Evolutionary conservation across 2,329 filamentous ascomycete species (phyloP).

Genomic region (Arthrobotrys musiformis): DNA sequence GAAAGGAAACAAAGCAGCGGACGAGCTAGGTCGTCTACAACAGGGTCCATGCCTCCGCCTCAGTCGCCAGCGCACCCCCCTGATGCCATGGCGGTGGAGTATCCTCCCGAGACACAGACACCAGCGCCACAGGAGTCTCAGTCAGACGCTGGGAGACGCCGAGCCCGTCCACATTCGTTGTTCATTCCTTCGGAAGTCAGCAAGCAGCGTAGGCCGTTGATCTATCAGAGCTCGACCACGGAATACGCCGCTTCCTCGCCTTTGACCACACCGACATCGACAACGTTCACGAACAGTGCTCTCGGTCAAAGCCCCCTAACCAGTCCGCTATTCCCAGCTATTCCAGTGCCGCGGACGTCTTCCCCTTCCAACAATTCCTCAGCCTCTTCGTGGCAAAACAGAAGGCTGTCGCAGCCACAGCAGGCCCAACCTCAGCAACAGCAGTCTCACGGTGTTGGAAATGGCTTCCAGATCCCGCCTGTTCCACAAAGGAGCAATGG

Average conservation of each 20-base stretch:
- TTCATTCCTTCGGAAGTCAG: constrained; percentile 46
- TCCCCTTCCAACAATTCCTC: constrained; percentile 48
- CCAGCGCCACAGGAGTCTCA: constrained; percentile 42
- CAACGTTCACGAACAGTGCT: constrained; percentile 51
- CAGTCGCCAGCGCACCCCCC: constrained; percentile 46
- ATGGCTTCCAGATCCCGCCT: constrained; percentile 47
- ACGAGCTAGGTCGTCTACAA: constrained; percentile 80
- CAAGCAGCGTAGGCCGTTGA: constrained; percentile 45
- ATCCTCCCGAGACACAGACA: constrained; percentile 35
- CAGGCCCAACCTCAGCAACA: constrained; percentile 32
- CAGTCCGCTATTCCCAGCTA: constrained; percentile 50
- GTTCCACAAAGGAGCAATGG: constrained; percentile 45
- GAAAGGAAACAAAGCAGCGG: constrained; percentile 80
- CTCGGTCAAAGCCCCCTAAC: constrained; percentile 54
- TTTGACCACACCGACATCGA: constrained; percentile 51
- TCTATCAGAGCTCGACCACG: constrained; percentile 30
- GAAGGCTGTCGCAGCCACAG: constrained; percentile 49
- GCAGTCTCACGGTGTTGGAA: constrained; percentile 33
- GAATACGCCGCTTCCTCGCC: constrained; percentile 52
- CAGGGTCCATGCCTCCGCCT: constrained; percentile 64
- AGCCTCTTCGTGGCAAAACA: constrained; percentile 42
- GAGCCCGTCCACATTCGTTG: constrained; percentile 46
- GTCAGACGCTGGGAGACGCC: constrained; percentile 46
- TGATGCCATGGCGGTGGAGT: constrained; percentile 54
- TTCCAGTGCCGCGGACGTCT: constrained; percentile 44